Evolutionary conservation across 371 early-diverging fungal species (phyloP).

Genomic region (Mucor sp.): DNA sequence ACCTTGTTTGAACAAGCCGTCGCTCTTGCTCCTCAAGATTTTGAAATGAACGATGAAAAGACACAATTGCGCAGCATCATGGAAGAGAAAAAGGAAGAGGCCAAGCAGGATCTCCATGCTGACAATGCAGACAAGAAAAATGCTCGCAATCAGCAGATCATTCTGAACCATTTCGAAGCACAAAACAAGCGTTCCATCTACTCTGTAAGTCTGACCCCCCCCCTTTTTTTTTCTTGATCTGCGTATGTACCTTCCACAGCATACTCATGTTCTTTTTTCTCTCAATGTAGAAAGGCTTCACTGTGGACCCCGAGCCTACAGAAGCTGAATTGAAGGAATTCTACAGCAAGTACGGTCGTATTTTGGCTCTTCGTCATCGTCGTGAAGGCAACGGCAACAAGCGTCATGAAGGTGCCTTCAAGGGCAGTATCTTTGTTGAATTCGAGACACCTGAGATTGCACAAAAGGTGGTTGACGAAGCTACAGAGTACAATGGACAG

Average conservation of each 20-base stretch:
- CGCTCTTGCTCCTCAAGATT: conserved; percentile 23
- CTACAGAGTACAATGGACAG: conserved; percentile 19
- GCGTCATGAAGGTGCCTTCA: conserved; percentile 15
- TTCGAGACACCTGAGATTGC: conserved; percentile 39
- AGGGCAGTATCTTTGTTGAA: conserved; percentile 54
- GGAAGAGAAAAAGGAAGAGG: conserved; percentile 6
- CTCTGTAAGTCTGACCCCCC: conserved; percentile 27
- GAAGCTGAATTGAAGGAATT: conserved; percentile 28
- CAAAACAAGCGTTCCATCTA: conserved; percentile 45
- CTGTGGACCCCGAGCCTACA: conserved; percentile 17
- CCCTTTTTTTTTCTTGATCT: too few species aligned
- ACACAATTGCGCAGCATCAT: conserved; percentile 35
- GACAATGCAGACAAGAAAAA: not conserved
- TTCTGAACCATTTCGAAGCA: conserved; percentile 14
- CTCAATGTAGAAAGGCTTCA: conserved; percentile 40
- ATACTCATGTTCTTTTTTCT: too few species aligned
- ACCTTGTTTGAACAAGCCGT: conserved; percentile 31
- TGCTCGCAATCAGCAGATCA: conserved; percentile 1
- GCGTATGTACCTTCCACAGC: too few species aligned
- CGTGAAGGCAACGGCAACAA: conserved; percentile 33
- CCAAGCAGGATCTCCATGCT: not conserved
- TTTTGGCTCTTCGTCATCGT: conserved; percentile 35
- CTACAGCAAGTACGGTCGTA: conserved; percentile 43
- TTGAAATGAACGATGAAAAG: conserved; percentile 44
- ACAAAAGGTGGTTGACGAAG: conserved; percentile 20